phyloP scores from a whole-genome alignment of 345 rosid genomes.

The Linum usitatissimum region DNA sequence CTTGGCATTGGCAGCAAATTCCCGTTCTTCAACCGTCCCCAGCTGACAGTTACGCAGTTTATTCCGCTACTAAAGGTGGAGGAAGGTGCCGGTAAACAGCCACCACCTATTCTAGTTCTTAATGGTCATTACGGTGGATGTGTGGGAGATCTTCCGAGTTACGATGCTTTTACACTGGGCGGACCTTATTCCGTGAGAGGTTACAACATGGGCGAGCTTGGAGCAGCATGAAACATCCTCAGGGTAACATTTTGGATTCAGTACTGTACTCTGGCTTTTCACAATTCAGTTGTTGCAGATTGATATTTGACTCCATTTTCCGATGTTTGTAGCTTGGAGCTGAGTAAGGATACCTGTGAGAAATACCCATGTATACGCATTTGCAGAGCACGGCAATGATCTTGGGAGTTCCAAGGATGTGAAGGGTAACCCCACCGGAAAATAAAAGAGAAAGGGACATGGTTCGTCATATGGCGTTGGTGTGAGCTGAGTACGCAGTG shows the following conservation, averaged over 20 bases:
- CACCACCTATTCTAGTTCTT: constrained; percentile 87
- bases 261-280: not conserved
- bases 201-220: constrained; percentile 98
- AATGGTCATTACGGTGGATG: constrained; percentile 99
- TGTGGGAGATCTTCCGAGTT: constrained; percentile 95
- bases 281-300: not conserved
- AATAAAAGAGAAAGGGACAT: constrained; percentile 78
- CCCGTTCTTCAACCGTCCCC: constrained; percentile 97
- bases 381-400: constrained; percentile 95
- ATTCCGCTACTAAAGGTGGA: constrained; percentile 74
- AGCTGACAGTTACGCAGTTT: constrained; percentile 71
- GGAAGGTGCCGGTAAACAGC: constrained; percentile 74
- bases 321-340: constrained; percentile 67
- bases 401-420: constrained; percentile 91
- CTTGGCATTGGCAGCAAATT: constrained; percentile 89
- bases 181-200: constrained; percentile 98
- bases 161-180: constrained; percentile 95
- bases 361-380: constrained; percentile 71
- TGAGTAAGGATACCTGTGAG: constrained; percentile 78
- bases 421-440: constrained; percentile 95
- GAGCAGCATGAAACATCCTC: constrained; percentile 73
- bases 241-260: constrained; percentile 46
- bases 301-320: constrained; percentile 5
- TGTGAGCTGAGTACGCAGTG: constrained; percentile 87
- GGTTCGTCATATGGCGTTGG: constrained; percentile 94